phyloP scores from a whole-genome alignment of 2,329 filamentous ascomycete genomes.

The Remersonia thermophila region DNA sequence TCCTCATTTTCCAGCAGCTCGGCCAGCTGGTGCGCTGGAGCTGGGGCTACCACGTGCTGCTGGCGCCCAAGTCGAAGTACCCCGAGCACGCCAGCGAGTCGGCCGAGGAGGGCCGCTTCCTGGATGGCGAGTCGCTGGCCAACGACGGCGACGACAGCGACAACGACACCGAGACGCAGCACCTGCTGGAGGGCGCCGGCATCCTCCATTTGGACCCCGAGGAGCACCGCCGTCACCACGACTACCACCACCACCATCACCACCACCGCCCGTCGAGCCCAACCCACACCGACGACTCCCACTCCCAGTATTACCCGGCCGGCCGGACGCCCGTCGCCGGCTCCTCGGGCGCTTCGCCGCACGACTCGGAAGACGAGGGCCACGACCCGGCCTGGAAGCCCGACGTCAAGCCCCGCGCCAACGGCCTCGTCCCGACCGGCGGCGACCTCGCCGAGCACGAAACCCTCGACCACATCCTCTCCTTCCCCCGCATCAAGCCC shows the following conservation, averaged over 20 bases:
- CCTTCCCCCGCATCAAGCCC: slow-evolving; percentile 46
- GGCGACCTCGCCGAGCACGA: slow-evolving; percentile 14
- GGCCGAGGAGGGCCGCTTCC: slow-evolving; percentile 46
- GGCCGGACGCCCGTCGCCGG: slow-evolving; percentile 42
- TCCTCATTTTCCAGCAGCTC: slow-evolving; percentile 94
- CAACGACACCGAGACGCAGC: slow-evolving; percentile 32
- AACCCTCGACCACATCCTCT: slow-evolving; percentile 43
- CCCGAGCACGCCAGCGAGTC: slow-evolving; percentile 47
- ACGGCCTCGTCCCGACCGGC: slow-evolving; percentile 8
- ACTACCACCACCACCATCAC: slow-evolving; percentile 14
- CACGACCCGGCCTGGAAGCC: slow-evolving; percentile 17
- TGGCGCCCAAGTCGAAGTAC: slow-evolving; percentile 73
- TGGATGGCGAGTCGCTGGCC: too few species aligned
- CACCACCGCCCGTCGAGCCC: slow-evolving; percentile 16
- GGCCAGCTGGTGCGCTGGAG: slow-evolving; percentile 94
- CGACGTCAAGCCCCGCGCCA: slow-evolving; percentile 18
- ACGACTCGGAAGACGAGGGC: slow-evolving; percentile 37
- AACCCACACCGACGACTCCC: slow-evolving; percentile 30
- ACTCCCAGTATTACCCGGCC: slow-evolving; percentile 37
- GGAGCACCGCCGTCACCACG: slow-evolving; percentile 23
- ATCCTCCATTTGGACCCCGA: slow-evolving; percentile 23
- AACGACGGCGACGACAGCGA: slow-evolving; percentile 27
- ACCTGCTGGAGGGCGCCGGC: slow-evolving; percentile 31
- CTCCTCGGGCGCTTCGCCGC: slow-evolving; percentile 36
- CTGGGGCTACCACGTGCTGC: slow-evolving; percentile 89